These are phyloP conservation scores for Trichoderma sp. DNA, from an alignment of 2,329 filamentous ascomycete genomes.

Conservation along the genomic window DNA sequence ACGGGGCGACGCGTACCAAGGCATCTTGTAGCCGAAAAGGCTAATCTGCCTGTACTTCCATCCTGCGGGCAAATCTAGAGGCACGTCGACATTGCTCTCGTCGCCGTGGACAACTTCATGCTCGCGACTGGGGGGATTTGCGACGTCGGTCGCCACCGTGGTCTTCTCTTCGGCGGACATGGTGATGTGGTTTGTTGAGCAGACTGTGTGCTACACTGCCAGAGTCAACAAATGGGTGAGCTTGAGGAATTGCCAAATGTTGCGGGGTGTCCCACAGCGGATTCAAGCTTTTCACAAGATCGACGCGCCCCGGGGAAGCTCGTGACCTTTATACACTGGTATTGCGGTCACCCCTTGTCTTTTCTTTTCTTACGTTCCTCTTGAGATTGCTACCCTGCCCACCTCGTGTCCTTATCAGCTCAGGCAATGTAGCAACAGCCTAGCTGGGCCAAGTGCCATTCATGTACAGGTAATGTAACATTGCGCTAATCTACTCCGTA, in stretches of 20 bases:
- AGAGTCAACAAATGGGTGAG: background rate
- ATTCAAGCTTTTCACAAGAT: background rate
- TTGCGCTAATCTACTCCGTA: background rate
- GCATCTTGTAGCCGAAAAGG: slow-evolving; percentile 45
- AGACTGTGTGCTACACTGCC: background rate
- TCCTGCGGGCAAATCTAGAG: slow-evolving; percentile 42
- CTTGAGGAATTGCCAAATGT: background rate
- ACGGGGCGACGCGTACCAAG: slow-evolving; percentile 69
- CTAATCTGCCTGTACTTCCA: slow-evolving; percentile 63
- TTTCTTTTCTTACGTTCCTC: background rate
- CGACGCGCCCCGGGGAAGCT: background rate
- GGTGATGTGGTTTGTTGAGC: slow-evolving; percentile 1
- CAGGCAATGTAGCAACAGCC: background rate
- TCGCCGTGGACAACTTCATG: slow-evolving; percentile 16
- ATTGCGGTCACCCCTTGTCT: background rate
- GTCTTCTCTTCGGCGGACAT: slow-evolving; percentile 32
- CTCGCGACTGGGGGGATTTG: background rate
- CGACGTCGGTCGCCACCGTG: background rate
- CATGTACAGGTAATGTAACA: background rate
- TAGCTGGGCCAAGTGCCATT: background rate
- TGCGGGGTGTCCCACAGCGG: background rate
- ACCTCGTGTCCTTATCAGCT: background rate
- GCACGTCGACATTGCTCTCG: slow-evolving; percentile 19
- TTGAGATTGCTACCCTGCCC: background rate
- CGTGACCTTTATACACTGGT: background rate